Percentiles rank a stretch among this genome's conserved stretches.
Evolutionary conservation across 1,139 yeast species (phyloP).

Genomic region (Debaryomyces fabryi): DNA sequence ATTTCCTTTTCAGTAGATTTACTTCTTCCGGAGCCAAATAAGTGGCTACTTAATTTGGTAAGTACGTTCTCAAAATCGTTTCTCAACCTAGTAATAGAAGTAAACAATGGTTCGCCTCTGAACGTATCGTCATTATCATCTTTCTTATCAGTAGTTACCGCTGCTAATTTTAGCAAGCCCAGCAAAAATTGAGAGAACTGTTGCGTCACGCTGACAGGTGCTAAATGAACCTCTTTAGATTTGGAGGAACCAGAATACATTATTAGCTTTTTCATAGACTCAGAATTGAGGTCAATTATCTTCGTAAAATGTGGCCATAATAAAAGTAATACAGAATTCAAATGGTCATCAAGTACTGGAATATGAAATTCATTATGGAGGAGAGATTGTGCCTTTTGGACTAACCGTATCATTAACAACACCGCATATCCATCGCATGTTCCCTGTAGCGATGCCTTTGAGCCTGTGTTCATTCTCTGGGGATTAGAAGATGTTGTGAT

Average conservation of each 20-base stretch:
- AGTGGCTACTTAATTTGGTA: conserved; percentile 61
- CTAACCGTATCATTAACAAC: conserved; percentile 72
- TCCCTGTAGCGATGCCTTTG: conserved; percentile 23
- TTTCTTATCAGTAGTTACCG: conserved; percentile 18
- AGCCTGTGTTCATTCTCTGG: conserved; percentile 21
- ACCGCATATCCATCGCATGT: conserved; percentile 78
- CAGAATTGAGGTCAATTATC: conserved; percentile 76
- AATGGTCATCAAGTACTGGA: conserved; percentile 75
- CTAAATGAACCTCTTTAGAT: conserved; percentile 45
- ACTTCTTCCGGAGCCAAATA: conserved; percentile 37
- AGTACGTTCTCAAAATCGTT: conserved; percentile 79
- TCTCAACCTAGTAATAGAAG: conserved; percentile 67
- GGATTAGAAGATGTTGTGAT: conserved; percentile 17
- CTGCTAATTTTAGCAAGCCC: conserved; percentile 66
- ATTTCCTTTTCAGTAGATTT: conserved; percentile 59
- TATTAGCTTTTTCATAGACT: conserved; percentile 55
- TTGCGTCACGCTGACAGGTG: conserved; percentile 66
- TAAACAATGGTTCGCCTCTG: conserved; percentile 70
- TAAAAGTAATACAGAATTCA: conserved; percentile 63
- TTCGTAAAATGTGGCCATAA: conserved; percentile 89
- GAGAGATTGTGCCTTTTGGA: conserved; percentile 64
- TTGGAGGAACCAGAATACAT: conserved; percentile 18
- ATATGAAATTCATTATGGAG: conserved; percentile 64
- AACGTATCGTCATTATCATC: conserved; percentile 22
- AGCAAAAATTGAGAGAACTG: conserved; percentile 76